Conservation (phyloP, 2,329 filamentous ascomycete species). For the Fusarium anguioides region DNA sequence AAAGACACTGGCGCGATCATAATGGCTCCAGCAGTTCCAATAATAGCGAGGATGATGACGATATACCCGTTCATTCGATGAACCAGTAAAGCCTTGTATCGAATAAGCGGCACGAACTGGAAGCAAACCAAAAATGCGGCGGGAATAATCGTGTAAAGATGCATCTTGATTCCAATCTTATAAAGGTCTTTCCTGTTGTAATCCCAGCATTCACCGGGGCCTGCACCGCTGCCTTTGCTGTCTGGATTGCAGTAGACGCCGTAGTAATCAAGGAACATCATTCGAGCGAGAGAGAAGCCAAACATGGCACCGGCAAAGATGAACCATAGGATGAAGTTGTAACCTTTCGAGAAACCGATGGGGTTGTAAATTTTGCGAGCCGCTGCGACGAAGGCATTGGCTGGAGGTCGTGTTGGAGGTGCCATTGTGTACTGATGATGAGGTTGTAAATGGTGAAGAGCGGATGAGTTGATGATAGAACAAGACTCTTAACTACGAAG, state of each 20-base stretch:
- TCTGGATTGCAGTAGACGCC: conserved; percentile 19
- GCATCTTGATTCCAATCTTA: conserved; percentile 56
- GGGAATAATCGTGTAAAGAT: conserved; percentile 58
- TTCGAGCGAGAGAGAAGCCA: conserved; percentile 26
- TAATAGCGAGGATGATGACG: conserved; percentile 59
- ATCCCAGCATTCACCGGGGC: conserved; percentile 21
- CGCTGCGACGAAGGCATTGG: conserved; percentile 8
- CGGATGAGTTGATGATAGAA: not conserved
- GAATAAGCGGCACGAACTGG: conserved; percentile 60
- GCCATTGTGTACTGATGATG: conserved; percentile 1
- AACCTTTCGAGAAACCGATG: conserved; percentile 63
- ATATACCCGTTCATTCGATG: conserved; percentile 71
- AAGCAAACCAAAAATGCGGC: conserved; percentile 56
- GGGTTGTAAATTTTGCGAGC: conserved; percentile 53
- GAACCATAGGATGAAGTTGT: conserved; percentile 60
- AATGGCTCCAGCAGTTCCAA: conserved; percentile 60
- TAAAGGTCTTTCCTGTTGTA: conserved; percentile 15
- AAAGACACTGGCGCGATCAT: conserved; percentile 64
- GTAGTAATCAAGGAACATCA: conserved; percentile 38
- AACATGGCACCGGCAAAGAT: conserved; percentile 56
- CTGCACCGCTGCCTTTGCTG: not conserved
- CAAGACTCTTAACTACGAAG: not conserved
- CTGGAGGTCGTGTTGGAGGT: not conserved
- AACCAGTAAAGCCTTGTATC: conserved; percentile 61
- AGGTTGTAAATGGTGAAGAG: no score